Conservation (phyloP, 179 eudicot species). For the Camellia oleifera region DNA sequence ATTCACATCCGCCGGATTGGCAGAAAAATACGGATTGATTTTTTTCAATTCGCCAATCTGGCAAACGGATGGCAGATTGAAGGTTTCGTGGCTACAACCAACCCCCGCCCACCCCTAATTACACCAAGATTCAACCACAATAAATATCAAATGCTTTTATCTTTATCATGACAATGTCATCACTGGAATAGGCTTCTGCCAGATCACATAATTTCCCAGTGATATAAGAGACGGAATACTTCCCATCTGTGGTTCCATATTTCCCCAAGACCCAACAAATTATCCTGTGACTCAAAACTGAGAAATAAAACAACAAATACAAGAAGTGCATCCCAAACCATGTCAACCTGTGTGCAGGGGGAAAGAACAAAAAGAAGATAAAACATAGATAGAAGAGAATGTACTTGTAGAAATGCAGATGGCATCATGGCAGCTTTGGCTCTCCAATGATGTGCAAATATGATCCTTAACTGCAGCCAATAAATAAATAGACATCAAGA, state of each 20-base stretch:
- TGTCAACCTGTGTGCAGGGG: neutral
- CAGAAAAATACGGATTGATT: no score
- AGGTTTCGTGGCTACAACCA: no score
- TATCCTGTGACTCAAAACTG: conserved; percentile 45
- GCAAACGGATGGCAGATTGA: no score
- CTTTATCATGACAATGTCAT: conserved; percentile 58
- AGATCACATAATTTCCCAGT: conserved; percentile 91
- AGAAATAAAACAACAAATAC: neutral
- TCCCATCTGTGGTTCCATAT: conserved; percentile 91
- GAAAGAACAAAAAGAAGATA: neutral
- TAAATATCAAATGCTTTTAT: no score
- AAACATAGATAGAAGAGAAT: conserved; percentile 21
- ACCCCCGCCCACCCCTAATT: no score
- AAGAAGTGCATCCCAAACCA: neutral
- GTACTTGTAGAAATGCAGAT: conserved; percentile 88
- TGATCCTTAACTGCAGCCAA: conserved; percentile 72
- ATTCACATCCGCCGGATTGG: no score
- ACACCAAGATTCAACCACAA: no score
- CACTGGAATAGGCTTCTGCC: conserved; percentile 87
- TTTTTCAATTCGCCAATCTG: no score
- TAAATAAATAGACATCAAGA: neutral
- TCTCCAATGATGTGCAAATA: conserved; percentile 78
- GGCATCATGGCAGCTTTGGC: conserved; percentile 67
- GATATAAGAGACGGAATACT: conserved; percentile 86
- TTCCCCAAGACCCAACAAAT: conserved; percentile 98